Evolutionary conservation across 2,329 filamentous ascomycete genomes (phyloP).

Genomic region (Graphilbum ipis-grandicollis): DNA sequence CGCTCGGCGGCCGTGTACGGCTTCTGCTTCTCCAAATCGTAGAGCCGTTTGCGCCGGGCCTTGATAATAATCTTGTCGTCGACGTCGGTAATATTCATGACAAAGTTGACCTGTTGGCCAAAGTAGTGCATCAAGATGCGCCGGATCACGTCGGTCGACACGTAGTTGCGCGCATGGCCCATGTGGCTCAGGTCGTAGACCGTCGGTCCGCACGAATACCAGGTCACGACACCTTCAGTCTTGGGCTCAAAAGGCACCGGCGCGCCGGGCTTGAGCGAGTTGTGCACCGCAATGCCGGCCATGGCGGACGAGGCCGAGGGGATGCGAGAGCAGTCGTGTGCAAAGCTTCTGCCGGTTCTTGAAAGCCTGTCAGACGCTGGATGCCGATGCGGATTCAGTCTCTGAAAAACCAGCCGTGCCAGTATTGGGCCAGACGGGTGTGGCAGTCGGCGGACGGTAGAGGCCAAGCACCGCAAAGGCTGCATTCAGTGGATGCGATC

Average conservation of each 20-base stretch:
- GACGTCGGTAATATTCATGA: conserved; percentile 64
- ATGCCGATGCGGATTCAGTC: too few relatives aligned
- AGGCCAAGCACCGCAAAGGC: not conserved
- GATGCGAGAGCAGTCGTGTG: not conserved
- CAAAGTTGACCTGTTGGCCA: conserved; percentile 50
- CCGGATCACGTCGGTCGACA: conserved; percentile 58
- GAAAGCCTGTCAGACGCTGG: too few relatives aligned
- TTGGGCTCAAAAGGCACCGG: conserved; percentile 30
- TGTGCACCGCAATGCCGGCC: conserved; percentile 48
- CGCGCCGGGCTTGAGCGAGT: conserved; percentile 54
- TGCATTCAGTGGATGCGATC: not conserved
- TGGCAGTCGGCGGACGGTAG: not conserved
- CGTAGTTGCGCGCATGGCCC: conserved; percentile 62
- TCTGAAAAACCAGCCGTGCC: not conserved
- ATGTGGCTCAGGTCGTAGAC: conserved; percentile 60
- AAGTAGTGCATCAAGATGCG: conserved; percentile 56
- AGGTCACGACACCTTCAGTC: conserved; percentile 8
- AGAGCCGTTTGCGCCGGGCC: conserved; percentile 12
- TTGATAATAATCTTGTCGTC: conserved; percentile 35
- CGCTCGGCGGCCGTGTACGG: conserved; percentile 7
- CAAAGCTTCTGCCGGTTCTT: too few relatives aligned
- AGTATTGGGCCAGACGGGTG: not conserved
- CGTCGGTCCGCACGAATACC: conserved; percentile 12
- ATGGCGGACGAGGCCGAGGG: conserved; percentile 1
- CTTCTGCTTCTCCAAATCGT: conserved; percentile 10